Evolutionary conservation across 371 early-diverging fungal species (phyloP).

Genomic region (Smittium mucronatum): DNA sequence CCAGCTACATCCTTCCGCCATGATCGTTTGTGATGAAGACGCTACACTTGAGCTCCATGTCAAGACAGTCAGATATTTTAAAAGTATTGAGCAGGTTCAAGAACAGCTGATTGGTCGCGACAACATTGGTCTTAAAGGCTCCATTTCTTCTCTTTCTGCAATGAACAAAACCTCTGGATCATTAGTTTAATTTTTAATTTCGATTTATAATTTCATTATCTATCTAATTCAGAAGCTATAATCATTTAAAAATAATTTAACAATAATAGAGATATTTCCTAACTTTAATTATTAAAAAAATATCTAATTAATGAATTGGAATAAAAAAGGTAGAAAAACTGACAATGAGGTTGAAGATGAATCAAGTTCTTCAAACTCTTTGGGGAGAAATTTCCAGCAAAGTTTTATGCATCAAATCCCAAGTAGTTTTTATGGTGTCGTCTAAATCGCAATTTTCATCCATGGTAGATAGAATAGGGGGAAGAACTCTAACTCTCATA

Average conservation of each 20-base stretch:
- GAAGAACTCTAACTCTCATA: constrained; percentile 58
- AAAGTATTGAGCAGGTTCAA: constrained; percentile 78
- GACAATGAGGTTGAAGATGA: too few species aligned
- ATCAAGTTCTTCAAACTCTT: too few species aligned
- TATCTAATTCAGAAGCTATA: too few species aligned
- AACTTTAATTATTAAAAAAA: too few species aligned
- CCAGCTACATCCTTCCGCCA: constrained; percentile 73
- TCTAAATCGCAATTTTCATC: constrained; percentile 50
- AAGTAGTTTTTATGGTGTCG: constrained; percentile 44
- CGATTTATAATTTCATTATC: too few species aligned
- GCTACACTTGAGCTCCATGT: constrained; percentile 79
- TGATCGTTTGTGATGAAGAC: constrained; percentile 83
- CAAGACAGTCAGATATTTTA: constrained; percentile 83
- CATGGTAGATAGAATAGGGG: constrained; percentile 57
- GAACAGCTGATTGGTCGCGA: constrained; percentile 63
- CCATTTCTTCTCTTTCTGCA: constrained; percentile 8
- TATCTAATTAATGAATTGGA: too few species aligned
- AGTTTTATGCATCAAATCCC: constrained; percentile 57
- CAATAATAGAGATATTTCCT: too few species aligned
- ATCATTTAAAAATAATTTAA: too few species aligned
- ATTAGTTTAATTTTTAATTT: too few species aligned
- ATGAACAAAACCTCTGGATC: too few species aligned
- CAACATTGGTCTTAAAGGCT: constrained; percentile 60
- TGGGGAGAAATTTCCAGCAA: constrained; percentile 50
- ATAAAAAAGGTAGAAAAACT: too few species aligned